These are phyloP conservation scores for Mycena belliarum DNA, from an alignment of 768 basidiomycete genomes.

Conservation along the genomic window DNA sequence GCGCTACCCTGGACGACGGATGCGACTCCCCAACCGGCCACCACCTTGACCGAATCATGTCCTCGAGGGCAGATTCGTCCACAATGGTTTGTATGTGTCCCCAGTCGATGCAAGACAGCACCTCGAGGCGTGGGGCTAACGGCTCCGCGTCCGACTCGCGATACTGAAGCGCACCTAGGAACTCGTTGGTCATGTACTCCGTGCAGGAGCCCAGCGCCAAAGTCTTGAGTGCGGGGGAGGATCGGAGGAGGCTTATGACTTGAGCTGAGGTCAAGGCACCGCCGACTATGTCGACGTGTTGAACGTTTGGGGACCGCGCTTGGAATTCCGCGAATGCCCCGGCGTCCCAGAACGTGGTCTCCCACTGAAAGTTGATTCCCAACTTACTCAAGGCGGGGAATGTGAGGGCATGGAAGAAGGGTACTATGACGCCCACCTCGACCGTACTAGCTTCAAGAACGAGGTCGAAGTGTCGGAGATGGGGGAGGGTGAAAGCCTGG, in stretches of 20 bases:
- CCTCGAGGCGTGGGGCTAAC: background rate
- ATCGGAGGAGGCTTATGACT: background rate
- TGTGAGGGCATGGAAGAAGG: background rate
- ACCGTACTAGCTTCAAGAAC: background rate
- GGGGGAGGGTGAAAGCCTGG: background rate
- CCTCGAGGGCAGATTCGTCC: background rate
- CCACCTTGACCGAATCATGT: background rate
- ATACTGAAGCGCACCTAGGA: background rate
- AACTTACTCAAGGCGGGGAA: background rate
- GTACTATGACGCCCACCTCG: background rate
- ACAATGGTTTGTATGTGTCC: background rate
- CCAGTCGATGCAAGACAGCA: background rate
- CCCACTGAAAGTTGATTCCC: background rate
- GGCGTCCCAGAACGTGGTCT: background rate
- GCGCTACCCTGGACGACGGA: background rate
- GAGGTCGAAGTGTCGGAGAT: background rate
- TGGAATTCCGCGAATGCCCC: background rate
- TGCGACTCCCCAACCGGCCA: background rate
- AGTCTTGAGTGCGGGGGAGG: background rate
- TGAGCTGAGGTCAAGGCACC: background rate
- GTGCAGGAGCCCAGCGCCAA: background rate
- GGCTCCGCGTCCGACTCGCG: background rate
- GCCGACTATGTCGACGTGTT: background rate
- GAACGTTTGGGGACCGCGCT: background rate
- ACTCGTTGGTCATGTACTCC: background rate